Percentiles rank a stretch among this genome's conserved stretches.
phyloP scores from a whole-genome alignment of 805 yeast genomes.

The Yamadazyma tumulicola region DNA sequence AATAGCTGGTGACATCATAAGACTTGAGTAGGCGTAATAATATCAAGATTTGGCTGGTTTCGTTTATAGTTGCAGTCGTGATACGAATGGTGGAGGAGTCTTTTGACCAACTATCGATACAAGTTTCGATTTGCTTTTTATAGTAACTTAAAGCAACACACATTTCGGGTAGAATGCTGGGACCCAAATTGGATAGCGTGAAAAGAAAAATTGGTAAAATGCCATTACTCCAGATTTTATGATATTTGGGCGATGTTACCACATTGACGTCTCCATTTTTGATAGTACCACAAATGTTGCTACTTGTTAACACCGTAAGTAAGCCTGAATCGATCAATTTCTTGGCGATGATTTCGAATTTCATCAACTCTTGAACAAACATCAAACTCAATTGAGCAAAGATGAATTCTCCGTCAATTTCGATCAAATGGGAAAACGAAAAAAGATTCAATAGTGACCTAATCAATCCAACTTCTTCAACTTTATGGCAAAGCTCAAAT shows the following conservation, averaged over 20 bases:
- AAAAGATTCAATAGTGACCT: slow-evolving; percentile 61
- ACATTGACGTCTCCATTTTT: slow-evolving; percentile 63
- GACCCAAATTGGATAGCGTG: slow-evolving; percentile 61
- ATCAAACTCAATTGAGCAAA: slow-evolving; percentile 71
- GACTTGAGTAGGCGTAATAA: slow-evolving; percentile 55
- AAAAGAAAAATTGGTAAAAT: slow-evolving; percentile 63
- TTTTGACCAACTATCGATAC: slow-evolving; percentile 67
- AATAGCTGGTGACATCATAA: slow-evolving; percentile 50
- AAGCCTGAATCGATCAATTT: slow-evolving; percentile 62
- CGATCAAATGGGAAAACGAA: slow-evolving; percentile 61
- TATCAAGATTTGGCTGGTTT: slow-evolving; percentile 57
- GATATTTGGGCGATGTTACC: slow-evolving; percentile 51
- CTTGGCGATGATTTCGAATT: slow-evolving; percentile 61
- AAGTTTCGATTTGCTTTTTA: slow-evolving; percentile 58
- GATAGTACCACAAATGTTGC: slow-evolving; percentile 64
- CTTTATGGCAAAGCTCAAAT: slow-evolving; percentile 46
- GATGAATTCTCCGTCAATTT: slow-evolving; percentile 58
- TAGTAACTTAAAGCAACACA: slow-evolving; percentile 62
- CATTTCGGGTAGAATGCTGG: slow-evolving; percentile 59
- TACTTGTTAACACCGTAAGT: slow-evolving; percentile 62
- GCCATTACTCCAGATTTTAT: slow-evolving; percentile 85
- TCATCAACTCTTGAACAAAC: slow-evolving; percentile 65
- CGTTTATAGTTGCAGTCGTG: slow-evolving; percentile 34
- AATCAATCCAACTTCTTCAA: slow-evolving; percentile 58
- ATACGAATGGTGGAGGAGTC: slow-evolving; percentile 43